Evolutionary conservation across 2,329 filamentous ascomycete species (phyloP).

Genomic region (Aspergillus quadricinctus): DNA sequence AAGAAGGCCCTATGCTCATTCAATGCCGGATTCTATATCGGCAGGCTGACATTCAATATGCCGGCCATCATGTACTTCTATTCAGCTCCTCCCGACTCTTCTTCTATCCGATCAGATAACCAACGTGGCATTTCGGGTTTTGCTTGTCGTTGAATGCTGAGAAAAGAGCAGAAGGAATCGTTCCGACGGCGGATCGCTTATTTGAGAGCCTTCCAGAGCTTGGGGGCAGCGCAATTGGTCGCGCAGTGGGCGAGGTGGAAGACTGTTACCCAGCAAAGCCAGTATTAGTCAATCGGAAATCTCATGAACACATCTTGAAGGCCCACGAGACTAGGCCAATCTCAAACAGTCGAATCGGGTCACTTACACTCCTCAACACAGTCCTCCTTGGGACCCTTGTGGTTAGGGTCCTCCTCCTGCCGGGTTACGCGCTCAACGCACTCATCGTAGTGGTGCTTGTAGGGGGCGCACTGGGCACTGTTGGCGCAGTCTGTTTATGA

Average conservation of each 20-base stretch:
- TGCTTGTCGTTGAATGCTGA: conserved; percentile 3
- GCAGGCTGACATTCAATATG: conserved; percentile 2
- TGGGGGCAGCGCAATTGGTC: conserved; percentile 85
- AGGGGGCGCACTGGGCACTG: conserved; percentile 75
- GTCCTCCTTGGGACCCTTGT: conserved; percentile 77
- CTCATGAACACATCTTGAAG: not conserved
- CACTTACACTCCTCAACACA: conserved; percentile 98
- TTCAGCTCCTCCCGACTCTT: conserved; percentile 5
- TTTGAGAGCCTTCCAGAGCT: conserved; percentile 90
- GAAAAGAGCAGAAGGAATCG: conserved; percentile 13
- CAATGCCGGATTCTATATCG: not conserved
- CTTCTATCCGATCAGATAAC: conserved; percentile 5
- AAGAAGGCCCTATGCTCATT: not conserved
- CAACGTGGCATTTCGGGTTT: not conserved
- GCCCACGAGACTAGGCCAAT: not conserved
- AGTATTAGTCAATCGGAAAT: not conserved
- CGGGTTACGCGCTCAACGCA: conserved; percentile 88
- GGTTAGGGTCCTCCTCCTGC: conserved; percentile 63
- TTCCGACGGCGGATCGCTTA: conserved; percentile 49
- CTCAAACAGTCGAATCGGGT: not conserved
- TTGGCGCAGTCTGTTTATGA: conserved; percentile 72
- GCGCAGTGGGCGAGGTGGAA: conserved; percentile 99
- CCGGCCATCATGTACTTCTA: conserved; percentile 1
- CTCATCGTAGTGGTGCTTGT: conserved; percentile 98
- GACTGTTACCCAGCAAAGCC: conserved; percentile 53